These are phyloP conservation scores for Ustilago esculenta DNA, from an alignment of 1,284 basidiomycete genomes.

Conservation along the genomic window DNA sequence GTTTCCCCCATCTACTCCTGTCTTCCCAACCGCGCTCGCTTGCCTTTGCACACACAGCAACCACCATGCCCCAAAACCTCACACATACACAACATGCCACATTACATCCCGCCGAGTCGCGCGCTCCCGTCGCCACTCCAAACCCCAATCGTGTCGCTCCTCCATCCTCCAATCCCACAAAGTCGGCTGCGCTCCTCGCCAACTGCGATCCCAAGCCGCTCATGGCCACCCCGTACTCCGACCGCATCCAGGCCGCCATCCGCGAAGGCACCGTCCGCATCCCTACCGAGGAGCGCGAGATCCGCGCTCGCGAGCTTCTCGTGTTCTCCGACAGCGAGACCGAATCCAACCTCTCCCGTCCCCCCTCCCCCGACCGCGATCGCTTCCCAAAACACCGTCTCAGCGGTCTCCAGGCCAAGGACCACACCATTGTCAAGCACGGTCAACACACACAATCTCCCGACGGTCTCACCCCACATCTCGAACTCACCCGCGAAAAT, in stretches of 20 bases:
- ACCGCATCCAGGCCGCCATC: constrained; percentile 48
- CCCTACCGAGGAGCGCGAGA: constrained; percentile 52
- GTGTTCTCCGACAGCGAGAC: constrained; percentile 57
- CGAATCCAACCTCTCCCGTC: constrained; percentile 59
- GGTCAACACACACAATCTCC: constrained; percentile 26
- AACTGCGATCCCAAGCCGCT: constrained; percentile 49
- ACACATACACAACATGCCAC: constrained; percentile 39
- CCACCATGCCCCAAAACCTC: constrained; percentile 18
- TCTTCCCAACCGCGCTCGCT: too few species aligned
- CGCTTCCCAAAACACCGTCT: constrained; percentile 57
- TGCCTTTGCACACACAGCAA: too few species aligned
- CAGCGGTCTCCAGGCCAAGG: constrained; percentile 58
- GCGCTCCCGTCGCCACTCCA: constrained; percentile 3
- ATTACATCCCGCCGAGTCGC: constrained; percentile 39
- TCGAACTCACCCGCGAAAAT: constrained; percentile 54
- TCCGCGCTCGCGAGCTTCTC: constrained; percentile 51
- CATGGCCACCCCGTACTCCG: constrained; percentile 46
- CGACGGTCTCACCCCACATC: constrained; percentile 29
- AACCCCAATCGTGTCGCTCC: constrained; percentile 1
- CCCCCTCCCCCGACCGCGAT: constrained; percentile 55
- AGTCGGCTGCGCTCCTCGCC: constrained; percentile 17
- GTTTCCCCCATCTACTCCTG: too few species aligned
- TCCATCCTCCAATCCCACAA: constrained; percentile 1
- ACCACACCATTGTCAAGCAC: constrained; percentile 56
- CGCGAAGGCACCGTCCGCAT: constrained; percentile 37